Conservation (phyloP, 345 rosid genomes). For the Abelmoschus esculentus region DNA sequence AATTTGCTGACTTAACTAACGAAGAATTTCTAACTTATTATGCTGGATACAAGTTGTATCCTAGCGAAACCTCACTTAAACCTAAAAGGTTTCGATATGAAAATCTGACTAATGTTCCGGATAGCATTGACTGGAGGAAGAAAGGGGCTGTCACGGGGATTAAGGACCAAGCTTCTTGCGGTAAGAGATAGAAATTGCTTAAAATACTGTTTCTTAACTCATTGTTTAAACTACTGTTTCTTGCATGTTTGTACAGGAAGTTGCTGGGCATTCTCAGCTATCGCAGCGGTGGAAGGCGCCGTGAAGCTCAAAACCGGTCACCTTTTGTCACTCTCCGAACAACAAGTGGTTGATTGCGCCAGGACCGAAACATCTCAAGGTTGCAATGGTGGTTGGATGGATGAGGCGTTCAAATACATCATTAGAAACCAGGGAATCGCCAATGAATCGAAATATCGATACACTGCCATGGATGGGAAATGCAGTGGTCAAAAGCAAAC, state of each 20-base stretch:
- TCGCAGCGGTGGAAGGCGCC: conserved; percentile 30
- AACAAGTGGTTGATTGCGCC: conserved; percentile 48
- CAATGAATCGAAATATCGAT: conserved; percentile 27
- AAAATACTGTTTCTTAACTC: too few species aligned
- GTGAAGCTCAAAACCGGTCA: conserved; percentile 31
- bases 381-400: conserved; percentile 29
- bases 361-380: conserved; percentile 12
- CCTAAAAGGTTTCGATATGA: conserved; percentile 12
- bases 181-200: conserved; percentile 17
- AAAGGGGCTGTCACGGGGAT: conserved; percentile 33
- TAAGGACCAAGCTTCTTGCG: conserved; percentile 33
- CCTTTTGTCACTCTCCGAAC: conserved; percentile 39
- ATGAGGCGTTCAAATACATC: conserved; percentile 25
- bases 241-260: neutral
- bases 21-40: conserved; percentile 35
- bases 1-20: conserved; percentile 40
- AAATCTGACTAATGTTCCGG: conserved; percentile 18
- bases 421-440: conserved; percentile 25
- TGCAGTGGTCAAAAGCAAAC: conserved; percentile 10
- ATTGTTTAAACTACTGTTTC: too few species aligned
- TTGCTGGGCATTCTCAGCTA: conserved; percentile 16
- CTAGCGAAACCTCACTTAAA: neutral
- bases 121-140: conserved; percentile 29
- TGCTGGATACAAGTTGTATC: conserved; percentile 23
- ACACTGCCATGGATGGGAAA: conserved; percentile 8